These are phyloP conservation scores for Aspergillus mulundensis DNA, from an alignment of 495 filamentous ascomycete genomes.

Conservation along the genomic window DNA sequence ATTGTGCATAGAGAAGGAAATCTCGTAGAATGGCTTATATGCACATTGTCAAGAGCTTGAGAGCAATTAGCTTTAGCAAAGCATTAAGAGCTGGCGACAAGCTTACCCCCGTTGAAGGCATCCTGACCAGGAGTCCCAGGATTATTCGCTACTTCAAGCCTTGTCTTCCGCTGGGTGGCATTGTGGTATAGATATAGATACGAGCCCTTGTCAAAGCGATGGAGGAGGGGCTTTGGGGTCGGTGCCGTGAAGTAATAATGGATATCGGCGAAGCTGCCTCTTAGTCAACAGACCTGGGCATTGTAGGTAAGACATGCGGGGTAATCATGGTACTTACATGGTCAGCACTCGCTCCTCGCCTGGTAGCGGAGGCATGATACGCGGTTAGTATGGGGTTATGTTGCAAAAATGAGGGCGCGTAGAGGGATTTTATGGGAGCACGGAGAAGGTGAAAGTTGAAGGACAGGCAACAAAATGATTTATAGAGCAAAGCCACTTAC, in stretches of 20 bases:
- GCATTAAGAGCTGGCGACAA: not conserved
- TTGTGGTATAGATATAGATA: slow-evolving; percentile 87
- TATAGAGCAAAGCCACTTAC: slow-evolving; percentile 11
- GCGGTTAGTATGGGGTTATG: slow-evolving; percentile 4
- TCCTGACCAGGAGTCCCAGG: slow-evolving; percentile 84
- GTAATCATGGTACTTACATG: slow-evolving; percentile 56
- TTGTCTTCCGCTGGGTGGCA: slow-evolving; percentile 58
- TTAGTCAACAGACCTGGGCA: slow-evolving; percentile 4
- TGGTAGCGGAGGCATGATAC: slow-evolving; percentile 66
- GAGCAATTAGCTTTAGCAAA: slow-evolving; percentile 8
- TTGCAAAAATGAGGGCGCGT: not conserved
- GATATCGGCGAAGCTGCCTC: slow-evolving; percentile 73
- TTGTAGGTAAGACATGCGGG: slow-evolving; percentile 21
- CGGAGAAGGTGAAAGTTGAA: not conserved
- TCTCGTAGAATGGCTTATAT: slow-evolving; percentile 69
- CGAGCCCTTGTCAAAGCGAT: slow-evolving; percentile 85
- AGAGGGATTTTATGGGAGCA: not conserved
- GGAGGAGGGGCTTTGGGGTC: slow-evolving; percentile 64
- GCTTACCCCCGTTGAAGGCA: slow-evolving; percentile 78
- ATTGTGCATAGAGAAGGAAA: slow-evolving; percentile 75
- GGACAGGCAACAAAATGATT: slow-evolving; percentile 1
- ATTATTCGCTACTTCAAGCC: slow-evolving; percentile 84
- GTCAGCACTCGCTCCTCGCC: slow-evolving; percentile 78
- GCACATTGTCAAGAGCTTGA: slow-evolving; percentile 60
- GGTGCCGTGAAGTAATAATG: slow-evolving; percentile 84